Evolutionary conservation across 345 rosid genomes (phyloP), one percentile per base, ranked within the genome.

Genomic region (Garcia nutans): DNA sequence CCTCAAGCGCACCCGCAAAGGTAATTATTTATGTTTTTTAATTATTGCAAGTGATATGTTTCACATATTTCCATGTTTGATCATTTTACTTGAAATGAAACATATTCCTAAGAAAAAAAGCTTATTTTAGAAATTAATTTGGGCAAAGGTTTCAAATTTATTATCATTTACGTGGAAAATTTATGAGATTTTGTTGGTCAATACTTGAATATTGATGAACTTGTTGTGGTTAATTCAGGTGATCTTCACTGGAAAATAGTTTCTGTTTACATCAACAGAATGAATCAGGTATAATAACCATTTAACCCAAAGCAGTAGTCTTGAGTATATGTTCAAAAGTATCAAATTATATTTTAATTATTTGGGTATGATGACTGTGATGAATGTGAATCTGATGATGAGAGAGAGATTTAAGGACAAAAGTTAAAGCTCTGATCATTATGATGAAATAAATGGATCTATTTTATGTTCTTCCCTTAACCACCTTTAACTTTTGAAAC

Each of bases 171-270:
- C 13, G 10, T 8, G 13, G 49, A 11, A 47, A 13, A 47, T 9
- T 47, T 10, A 47, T 47, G 50, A 47, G 50, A 37, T 37, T 37
- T 37, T 37, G 41, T 37, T 37, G 6, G 41, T 37, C 41, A 37
- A 37, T 37, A 33, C 49, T 10, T 45, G 28, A 54, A 58, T n/a
- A 33, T 49, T 74, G 42, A 68, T 76, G 0, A 52, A 47, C 33
- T 31, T 76, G 56, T 80, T 80, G 28, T 73, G 60, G 59, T 70
- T 16, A 74, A 74, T 83, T 83, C 93, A 96, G 99, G 99, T 73
- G 98, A 93, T 83, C 94, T 96, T 13, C 99, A 93, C 74, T 91
- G 93, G 99, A 96, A 96, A 75, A 72, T 92, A 65, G 98, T 96
- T 10, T 96, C 97, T 52, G 96, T 96, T 78, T 96, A 93, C 71